These are phyloP conservation scores for Choiromyces venosus DNA, from an alignment of 495 filamentous ascomycete species.

Conservation along the genomic window DNA sequence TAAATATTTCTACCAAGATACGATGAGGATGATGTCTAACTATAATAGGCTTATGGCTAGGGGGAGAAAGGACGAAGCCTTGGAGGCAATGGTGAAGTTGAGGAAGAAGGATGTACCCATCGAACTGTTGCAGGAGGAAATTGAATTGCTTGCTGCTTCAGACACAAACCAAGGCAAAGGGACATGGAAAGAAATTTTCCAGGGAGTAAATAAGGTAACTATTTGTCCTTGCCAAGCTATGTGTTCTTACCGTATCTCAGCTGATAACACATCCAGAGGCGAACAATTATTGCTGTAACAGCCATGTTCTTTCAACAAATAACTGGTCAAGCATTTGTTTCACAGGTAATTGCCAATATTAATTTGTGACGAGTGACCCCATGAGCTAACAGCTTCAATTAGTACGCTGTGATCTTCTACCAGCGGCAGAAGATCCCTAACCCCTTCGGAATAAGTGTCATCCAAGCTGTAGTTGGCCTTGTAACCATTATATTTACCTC, in stretches of 20 bases:
- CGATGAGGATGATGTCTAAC: neutral
- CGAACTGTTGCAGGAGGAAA: slow-evolving; percentile 25
- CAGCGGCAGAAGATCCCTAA: slow-evolving; percentile 19
- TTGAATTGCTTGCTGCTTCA: slow-evolving; percentile 24
- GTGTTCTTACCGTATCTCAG: neutral
- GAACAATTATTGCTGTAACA: slow-evolving; percentile 31
- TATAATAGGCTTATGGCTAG: slow-evolving; percentile 22
- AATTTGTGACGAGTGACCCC: neutral
- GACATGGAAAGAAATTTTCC: slow-evolving; percentile 35
- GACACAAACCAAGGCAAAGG: slow-evolving; percentile 29
- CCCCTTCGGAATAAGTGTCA: neutral
- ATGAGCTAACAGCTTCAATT: slow-evolving; percentile 3
- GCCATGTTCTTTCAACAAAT: slow-evolving; percentile 40
- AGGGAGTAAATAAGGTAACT: slow-evolving; percentile 21
- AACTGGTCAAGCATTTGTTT: slow-evolving; percentile 34
- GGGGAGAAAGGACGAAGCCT: slow-evolving; percentile 25
- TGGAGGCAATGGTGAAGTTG: slow-evolving; percentile 17
- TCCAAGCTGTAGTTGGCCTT: neutral
- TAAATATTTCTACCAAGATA: slow-evolving; percentile 21
- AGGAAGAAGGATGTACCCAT: slow-evolving; percentile 19
- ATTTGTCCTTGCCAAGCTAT: neutral
- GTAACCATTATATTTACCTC: neutral
- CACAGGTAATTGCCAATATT: neutral
- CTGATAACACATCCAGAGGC: slow-evolving; percentile 5
- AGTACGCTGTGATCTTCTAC: slow-evolving; percentile 37